Conservation (phyloP, 768 basidiomycete genomes). For the Tricholoma bakamatsutake region DNA sequence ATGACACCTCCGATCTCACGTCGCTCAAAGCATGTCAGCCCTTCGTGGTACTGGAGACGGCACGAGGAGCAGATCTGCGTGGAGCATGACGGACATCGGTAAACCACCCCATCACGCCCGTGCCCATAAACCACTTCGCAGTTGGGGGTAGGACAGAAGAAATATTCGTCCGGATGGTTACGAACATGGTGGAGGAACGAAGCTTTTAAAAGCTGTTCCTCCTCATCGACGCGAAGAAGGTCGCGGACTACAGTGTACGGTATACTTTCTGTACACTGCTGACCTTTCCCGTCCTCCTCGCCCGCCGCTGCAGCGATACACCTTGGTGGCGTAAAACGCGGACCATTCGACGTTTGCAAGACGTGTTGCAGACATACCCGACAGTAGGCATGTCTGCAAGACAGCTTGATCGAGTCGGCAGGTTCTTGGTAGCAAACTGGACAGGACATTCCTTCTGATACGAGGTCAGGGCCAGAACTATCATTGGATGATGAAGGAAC, state of each 20-base stretch:
- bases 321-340: constrained; percentile 22
- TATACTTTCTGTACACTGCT: constrained; percentile 21
- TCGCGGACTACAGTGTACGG: constrained; percentile 34
- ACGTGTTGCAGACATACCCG: constrained; percentile 40
- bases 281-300: constrained; percentile 4
- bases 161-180: constrained; percentile 32
- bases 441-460: constrained; percentile 19
- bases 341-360: constrained; percentile 26
- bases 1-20: not conserved
- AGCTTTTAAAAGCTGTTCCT: constrained; percentile 32
- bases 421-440: constrained; percentile 35
- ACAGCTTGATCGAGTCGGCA: constrained; percentile 27
- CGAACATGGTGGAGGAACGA: constrained; percentile 41
- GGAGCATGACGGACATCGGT: constrained; percentile 32
- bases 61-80: constrained; percentile 34
- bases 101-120: constrained; percentile 13
- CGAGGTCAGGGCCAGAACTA: not conserved
- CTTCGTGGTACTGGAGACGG: constrained; percentile 34
- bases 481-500: constrained; percentile 8
- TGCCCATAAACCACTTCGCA: constrained; percentile 43
- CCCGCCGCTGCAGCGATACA: constrained; percentile 30
- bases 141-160: constrained; percentile 48
- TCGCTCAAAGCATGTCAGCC: constrained; percentile 27
- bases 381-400: constrained; percentile 52
- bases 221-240: constrained; percentile 31